Conservation (phyloP, 352 stramenopile species). For the Globisporangium carolinianum region DNA sequence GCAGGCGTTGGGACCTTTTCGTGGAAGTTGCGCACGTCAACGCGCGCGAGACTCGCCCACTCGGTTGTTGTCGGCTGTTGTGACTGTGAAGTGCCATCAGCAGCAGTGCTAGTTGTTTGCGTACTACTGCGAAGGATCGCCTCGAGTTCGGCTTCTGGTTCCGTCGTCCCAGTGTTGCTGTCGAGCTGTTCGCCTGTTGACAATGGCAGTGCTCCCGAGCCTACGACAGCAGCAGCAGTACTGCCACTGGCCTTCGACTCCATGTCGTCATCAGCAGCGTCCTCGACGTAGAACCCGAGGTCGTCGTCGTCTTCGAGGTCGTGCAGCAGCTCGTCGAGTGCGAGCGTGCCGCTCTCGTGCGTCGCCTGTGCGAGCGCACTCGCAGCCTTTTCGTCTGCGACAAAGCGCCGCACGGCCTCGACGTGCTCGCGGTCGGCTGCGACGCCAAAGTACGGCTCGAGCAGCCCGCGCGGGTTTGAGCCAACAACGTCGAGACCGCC, state of each 20-base stretch:
- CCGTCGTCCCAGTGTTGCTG: slow-evolving; percentile 3
- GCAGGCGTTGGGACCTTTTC: slow-evolving; percentile 78
- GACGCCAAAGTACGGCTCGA: slow-evolving; percentile 66
- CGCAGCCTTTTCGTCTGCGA: slow-evolving; percentile 61
- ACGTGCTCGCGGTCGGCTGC: slow-evolving; percentile 45
- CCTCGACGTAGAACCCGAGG: slow-evolving; percentile 47
- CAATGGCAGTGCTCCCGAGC: too few species aligned
- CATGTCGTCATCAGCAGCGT: slow-evolving; percentile 10
- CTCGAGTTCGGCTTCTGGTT: slow-evolving; percentile 52
- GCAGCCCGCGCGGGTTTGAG: slow-evolving; percentile 39
- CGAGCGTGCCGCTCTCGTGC: slow-evolving; percentile 42
- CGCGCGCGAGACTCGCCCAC: slow-evolving; percentile 63
- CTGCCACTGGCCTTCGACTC: too few species aligned
- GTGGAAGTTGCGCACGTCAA: slow-evolving; percentile 80
- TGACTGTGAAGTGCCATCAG: background rate
- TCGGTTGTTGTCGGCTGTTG: slow-evolving; percentile 22
- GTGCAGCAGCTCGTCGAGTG: slow-evolving; percentile 57
- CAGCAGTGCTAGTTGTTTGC: background rate
- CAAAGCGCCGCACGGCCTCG: slow-evolving; percentile 37
- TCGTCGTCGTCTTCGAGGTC: slow-evolving; percentile 68
- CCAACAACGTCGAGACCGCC: slow-evolving; percentile 31
- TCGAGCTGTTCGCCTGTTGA: too few species aligned
- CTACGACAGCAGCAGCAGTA: too few species aligned
- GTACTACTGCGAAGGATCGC: slow-evolving; percentile 21
- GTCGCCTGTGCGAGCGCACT: slow-evolving; percentile 40